phyloP scores from a whole-genome alignment of 1,139 yeast genomes.

The Groenewaldozyma sp. region DNA sequence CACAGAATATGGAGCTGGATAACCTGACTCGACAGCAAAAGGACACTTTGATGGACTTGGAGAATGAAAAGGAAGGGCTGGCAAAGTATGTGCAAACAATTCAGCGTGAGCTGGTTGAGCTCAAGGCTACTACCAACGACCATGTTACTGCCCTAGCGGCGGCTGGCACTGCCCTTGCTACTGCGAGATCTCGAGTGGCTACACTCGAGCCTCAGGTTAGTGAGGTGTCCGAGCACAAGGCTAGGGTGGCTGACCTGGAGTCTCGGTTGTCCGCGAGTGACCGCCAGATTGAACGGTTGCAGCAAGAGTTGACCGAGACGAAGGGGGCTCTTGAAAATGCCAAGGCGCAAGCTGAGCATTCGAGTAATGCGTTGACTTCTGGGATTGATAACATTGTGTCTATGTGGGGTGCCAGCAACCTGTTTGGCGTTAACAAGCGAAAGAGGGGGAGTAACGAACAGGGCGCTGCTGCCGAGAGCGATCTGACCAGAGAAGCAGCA shows the following conservation, averaged over 20 bases:
- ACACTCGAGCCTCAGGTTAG: slow-evolving; percentile 18
- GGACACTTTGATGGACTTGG: slow-evolving; percentile 18
- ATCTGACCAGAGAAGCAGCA: not conserved
- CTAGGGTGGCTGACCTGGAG: slow-evolving; percentile 14
- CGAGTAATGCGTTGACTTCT: slow-evolving; percentile 19
- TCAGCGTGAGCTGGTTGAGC: slow-evolving; percentile 12
- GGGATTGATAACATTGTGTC: slow-evolving; percentile 23
- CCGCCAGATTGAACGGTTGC: slow-evolving; percentile 11
- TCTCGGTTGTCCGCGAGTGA: slow-evolving; percentile 16
- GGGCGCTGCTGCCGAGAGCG: slow-evolving; percentile 1
- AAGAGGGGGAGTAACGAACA: slow-evolving; percentile 3
- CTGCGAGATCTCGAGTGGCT: slow-evolving; percentile 20
- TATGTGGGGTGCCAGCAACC: slow-evolving; percentile 25
- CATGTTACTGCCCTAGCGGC: slow-evolving; percentile 24
- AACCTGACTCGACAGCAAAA: slow-evolving; percentile 21
- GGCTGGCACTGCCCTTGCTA: slow-evolving; percentile 23
- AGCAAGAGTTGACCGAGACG: slow-evolving; percentile 16
- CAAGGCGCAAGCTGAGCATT: slow-evolving; percentile 18
- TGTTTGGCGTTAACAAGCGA: slow-evolving; percentile 10
- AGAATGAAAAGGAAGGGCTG: slow-evolving; percentile 19
- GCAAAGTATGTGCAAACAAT: slow-evolving; percentile 15
- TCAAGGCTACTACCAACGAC: slow-evolving; percentile 22
- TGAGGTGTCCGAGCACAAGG: slow-evolving; percentile 15
- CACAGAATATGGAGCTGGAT: slow-evolving; percentile 16
- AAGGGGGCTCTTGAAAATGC: slow-evolving; percentile 14